Conservation (phyloP, 2,329 filamentous ascomycete genomes). For the Blastomyces silverae region DNA sequence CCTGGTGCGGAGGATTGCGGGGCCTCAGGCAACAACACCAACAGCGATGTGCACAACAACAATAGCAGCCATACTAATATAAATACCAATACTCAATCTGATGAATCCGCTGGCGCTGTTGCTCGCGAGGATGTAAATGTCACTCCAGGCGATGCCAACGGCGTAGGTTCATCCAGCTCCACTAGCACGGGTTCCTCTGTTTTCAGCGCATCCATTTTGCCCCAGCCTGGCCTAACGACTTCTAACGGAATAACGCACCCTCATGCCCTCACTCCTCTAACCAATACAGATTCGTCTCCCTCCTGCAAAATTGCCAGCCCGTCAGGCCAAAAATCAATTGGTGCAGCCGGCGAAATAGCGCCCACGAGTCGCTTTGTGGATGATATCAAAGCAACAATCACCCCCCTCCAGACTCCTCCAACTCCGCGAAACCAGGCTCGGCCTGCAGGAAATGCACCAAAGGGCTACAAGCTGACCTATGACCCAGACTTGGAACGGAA, state of each 20-base stretch:
- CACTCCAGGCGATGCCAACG: constrained; percentile 45
- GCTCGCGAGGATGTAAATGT: constrained; percentile 18
- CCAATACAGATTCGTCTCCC: constrained; percentile 60
- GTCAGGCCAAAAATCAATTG: constrained; percentile 36
- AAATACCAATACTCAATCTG: neutral
- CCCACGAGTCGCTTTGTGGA: constrained; percentile 29
- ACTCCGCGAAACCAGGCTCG: constrained; percentile 47
- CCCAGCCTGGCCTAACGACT: constrained; percentile 50
- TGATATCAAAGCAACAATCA: constrained; percentile 31
- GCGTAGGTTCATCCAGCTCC: constrained; percentile 65
- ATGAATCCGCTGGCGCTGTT: constrained; percentile 8
- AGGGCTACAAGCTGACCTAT: constrained; percentile 55
- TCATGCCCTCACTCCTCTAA: constrained; percentile 58
- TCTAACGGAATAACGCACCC: constrained; percentile 43
- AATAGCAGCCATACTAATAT: neutral
- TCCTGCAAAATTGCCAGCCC: constrained; percentile 52
- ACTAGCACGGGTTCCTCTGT: constrained; percentile 64
- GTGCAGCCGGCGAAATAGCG: constrained; percentile 31
- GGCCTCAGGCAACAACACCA: constrained; percentile 5
- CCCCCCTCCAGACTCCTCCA: constrained; percentile 40
- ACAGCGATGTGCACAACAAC: neutral
- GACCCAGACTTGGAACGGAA: constrained; percentile 58
- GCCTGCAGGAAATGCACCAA: constrained; percentile 46
- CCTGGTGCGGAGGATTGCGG: constrained; percentile 13
- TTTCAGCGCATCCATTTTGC: constrained; percentile 54